phyloP scores from a whole-genome alignment of 176 grass and related monocot species.

The Zoysia pacifica region DNA sequence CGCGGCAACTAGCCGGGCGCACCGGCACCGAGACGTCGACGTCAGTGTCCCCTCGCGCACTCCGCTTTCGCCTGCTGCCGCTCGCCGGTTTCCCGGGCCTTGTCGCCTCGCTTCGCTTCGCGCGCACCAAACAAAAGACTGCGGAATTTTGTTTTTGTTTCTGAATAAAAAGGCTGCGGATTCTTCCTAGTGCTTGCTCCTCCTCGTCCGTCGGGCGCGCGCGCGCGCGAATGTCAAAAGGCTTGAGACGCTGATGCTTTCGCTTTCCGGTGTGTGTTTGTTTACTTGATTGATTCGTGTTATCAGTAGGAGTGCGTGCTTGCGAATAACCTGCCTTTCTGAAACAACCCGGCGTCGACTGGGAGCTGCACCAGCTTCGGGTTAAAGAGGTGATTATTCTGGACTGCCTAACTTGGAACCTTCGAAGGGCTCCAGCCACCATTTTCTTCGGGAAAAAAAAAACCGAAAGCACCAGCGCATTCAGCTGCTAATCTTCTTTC shows the following conservation, averaged over 20 bases:
- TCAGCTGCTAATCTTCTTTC: no score
- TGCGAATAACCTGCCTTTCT: neutral
- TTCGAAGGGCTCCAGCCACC: neutral
- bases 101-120: conserved; percentile 29
- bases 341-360: neutral
- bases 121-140: neutral
- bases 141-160: neutral
- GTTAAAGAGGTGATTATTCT: neutral
- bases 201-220: neutral
- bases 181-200: neutral
- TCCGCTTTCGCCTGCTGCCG: neutral
- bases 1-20: conserved; percentile 15
- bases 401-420: neutral
- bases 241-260: neutral
- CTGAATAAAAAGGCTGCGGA: neutral
- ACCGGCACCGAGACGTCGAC: conserved; percentile 29
- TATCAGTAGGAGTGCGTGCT: neutral
- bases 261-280: conserved; percentile 5
- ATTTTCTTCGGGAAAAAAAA: neutral
- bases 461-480: neutral
- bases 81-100: conserved; percentile 6
- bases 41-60: conserved; percentile 15
- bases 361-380: neutral
- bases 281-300: neutral
- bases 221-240: neutral